Conservation (phyloP, 768 basidiomycete genomes). For the Termitomyces sp. region DNA sequence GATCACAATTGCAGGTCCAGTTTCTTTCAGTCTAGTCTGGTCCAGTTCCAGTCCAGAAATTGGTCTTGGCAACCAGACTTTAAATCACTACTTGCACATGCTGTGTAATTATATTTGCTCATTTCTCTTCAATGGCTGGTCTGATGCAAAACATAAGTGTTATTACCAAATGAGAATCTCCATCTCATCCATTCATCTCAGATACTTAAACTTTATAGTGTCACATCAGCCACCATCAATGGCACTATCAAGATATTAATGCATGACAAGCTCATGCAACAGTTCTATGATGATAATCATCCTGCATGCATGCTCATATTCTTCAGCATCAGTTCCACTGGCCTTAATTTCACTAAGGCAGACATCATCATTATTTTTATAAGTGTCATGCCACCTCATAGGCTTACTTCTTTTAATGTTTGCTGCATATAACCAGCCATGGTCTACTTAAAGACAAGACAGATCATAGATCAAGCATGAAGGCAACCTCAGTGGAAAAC, state of each 20-base stretch:
- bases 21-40: too few species aligned
- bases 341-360: constrained; percentile 12
- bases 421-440: constrained; percentile 23
- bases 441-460: constrained; percentile 25
- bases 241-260: constrained; percentile 10
- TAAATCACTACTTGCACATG: too few species aligned
- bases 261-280: constrained; percentile 4
- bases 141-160: too few species aligned
- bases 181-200: neutral
- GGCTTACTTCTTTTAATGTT: neutral
- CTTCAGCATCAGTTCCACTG: constrained; percentile 13
- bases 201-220: constrained; percentile 2
- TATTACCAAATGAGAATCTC: too few species aligned
- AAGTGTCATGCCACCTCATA: constrained; percentile 6
- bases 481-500: constrained; percentile 22
- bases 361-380: constrained; percentile 10
- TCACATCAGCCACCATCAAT: constrained; percentile 5
- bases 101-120: too few species aligned
- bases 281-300: constrained; percentile 8
- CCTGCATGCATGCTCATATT: constrained; percentile 10
- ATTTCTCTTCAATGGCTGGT: too few species aligned
- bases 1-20: too few species aligned
- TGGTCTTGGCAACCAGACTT: too few species aligned
- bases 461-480: constrained; percentile 23
- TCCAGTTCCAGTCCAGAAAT: too few species aligned